Percentiles rank a stretch among this genome's conserved stretches.
Evolutionary conservation across 768 basidiomycete genomes (phyloP).

Genomic region (Xerocomellus amylosporus): DNA sequence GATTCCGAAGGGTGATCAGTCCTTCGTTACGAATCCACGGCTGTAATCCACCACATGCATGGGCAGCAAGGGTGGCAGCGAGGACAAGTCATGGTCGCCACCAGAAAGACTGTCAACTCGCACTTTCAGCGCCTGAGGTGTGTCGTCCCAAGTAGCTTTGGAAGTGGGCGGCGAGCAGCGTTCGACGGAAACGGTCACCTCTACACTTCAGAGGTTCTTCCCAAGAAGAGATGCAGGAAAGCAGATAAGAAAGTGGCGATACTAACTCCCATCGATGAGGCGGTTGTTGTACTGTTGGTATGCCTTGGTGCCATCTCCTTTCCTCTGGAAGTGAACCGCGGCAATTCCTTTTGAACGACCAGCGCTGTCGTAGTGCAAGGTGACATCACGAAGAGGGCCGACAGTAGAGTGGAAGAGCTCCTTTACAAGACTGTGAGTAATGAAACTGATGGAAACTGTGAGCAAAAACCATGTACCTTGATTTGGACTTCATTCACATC

Average conservation of each 20-base stretch:
- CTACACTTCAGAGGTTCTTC: conserved; percentile 15
- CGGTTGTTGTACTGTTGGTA: conserved; percentile 95
- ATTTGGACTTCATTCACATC: conserved; percentile 95
- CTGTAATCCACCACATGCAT: conserved; percentile 25
- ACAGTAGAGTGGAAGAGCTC: conserved; percentile 92
- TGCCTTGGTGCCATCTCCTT: conserved; percentile 90
- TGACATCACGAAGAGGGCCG: conserved; percentile 81
- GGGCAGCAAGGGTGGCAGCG: conserved; percentile 19
- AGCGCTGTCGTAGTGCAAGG: conserved; percentile 76
- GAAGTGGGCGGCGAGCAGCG: conserved; percentile 22
- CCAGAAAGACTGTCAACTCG: conserved; percentile 29
- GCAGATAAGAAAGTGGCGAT: conserved; percentile 50
- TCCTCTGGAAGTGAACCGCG: conserved; percentile 77
- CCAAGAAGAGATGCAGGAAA: conserved; percentile 32
- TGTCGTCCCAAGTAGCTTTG: conserved; percentile 24
- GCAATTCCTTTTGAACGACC: conserved; percentile 93
- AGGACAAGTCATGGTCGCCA: conserved; percentile 33
- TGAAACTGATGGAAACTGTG: background rate
- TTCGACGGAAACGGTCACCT: conserved; percentile 22
- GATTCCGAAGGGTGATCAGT: conserved; percentile 29
- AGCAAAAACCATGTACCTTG: conserved; percentile 56
- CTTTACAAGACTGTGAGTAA: conserved; percentile 42
- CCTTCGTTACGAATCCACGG: conserved; percentile 23
- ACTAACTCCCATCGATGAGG: conserved; percentile 99
- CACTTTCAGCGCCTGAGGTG: conserved; percentile 28